Evolutionary conservation across 139 green algal species (phyloP).

Genomic region (Auxenochlorella pyrenoidosa): DNA sequence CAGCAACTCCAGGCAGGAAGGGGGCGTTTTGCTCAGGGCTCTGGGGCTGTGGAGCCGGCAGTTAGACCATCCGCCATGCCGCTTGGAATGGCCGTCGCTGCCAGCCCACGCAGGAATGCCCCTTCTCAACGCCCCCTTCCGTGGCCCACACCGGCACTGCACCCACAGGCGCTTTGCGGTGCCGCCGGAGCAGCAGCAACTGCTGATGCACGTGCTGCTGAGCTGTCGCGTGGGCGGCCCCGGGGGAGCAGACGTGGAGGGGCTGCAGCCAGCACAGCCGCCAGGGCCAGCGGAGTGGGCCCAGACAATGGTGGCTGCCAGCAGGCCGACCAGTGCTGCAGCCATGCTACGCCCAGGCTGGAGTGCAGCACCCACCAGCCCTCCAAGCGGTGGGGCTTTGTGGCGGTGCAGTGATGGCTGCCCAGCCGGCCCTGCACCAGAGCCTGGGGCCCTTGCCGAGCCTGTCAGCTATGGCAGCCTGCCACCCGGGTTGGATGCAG

Average conservation of each 20-base stretch:
- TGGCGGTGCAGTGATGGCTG: not conserved
- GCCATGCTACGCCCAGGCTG: too few relatives aligned
- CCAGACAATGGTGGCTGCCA: not conserved
- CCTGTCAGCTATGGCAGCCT: not conserved
- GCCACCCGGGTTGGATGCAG: not conserved
- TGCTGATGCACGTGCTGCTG: conserved; percentile 20
- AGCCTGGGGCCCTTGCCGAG: not conserved
- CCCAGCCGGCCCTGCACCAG: too few relatives aligned
- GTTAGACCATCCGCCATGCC: too few relatives aligned
- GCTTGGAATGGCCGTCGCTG: too few relatives aligned
- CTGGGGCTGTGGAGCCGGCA: too few relatives aligned
- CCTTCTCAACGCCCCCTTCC: too few relatives aligned
- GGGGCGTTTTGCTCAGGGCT: too few relatives aligned
- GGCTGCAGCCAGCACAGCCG: not conserved
- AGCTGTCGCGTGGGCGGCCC: conserved; percentile 14
- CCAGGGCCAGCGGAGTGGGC: conserved; percentile 7
- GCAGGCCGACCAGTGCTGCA: not conserved
- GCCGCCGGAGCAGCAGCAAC: conserved; percentile 18
- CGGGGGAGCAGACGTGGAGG: not conserved
- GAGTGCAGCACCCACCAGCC: not conserved
- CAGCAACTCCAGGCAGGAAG: not conserved
- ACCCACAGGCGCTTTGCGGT: not conserved
- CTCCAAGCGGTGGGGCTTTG: not conserved
- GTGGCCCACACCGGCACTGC: too few relatives aligned
- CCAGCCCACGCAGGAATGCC: too few relatives aligned